These are phyloP conservation scores for Cicer arietinum DNA, from an alignment of 306 rosid species.

Conservation along the genomic window DNA sequence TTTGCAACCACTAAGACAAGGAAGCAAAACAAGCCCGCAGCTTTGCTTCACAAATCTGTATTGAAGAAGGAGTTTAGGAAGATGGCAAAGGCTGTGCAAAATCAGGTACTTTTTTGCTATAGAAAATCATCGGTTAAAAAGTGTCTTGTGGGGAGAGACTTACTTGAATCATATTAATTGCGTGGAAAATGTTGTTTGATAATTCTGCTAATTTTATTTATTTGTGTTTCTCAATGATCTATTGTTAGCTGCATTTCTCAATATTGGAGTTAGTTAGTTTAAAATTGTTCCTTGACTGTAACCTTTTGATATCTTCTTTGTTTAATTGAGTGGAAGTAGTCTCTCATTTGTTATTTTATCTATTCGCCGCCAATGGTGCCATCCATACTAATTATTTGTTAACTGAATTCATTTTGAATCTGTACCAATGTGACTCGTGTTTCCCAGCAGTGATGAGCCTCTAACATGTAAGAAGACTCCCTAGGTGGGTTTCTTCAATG, in stretches of 20 bases:
- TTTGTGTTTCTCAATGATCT: not conserved
- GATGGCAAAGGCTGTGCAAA: slow-evolving; percentile 75
- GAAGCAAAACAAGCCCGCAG: slow-evolving; percentile 88
- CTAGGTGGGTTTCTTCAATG: slow-evolving; percentile 45
- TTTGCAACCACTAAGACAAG: slow-evolving; percentile 85
- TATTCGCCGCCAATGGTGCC: no score
- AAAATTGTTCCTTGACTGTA: not conserved
- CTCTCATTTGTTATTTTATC: not conserved
- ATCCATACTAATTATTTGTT: not conserved
- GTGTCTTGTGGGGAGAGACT: not conserved
- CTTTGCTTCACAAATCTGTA: slow-evolving; percentile 78
- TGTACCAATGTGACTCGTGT: not conserved
- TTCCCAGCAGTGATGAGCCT: slow-evolving; percentile 45
- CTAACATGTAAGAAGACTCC: slow-evolving; percentile 53
- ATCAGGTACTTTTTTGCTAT: slow-evolving; percentile 63
- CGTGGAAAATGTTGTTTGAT: not conserved
- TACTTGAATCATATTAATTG: not conserved
- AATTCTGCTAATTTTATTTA: not conserved
- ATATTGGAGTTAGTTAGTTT: not conserved
- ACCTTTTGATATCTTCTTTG: not conserved
- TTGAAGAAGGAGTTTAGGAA: slow-evolving; percentile 85
- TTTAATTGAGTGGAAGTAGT: not conserved
- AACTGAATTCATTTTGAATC: not conserved
- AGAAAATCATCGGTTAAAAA: fast-evolving
- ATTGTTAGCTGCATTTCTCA: not conserved